A percentile compares a stretch with the other conserved stretches of the same genome.
Evolutionary conservation across 1,284 basidiomycete genomes (phyloP).

Genomic region (Moniliophthora roreri): DNA sequence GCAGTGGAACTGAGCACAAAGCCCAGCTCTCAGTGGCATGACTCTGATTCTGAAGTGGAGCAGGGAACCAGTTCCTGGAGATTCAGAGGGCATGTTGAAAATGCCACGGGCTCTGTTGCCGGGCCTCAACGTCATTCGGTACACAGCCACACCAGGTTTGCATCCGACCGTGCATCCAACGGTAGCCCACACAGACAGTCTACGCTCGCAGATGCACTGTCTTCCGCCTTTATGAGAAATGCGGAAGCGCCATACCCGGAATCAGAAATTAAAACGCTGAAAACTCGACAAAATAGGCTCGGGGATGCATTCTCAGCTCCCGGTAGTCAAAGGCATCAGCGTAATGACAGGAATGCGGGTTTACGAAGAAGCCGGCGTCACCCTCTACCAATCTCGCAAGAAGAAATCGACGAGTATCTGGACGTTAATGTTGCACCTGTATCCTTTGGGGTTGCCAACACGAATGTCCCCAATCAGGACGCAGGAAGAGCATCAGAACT

Average conservation of each 20-base stretch:
- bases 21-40: too few relatives aligned
- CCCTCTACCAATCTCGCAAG: background rate
- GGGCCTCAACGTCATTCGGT: too few relatives aligned
- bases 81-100: too few relatives aligned
- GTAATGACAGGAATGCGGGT: background rate
- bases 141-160: too few relatives aligned
- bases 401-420: background rate
- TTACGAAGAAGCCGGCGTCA: too few relatives aligned
- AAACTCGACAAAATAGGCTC: background rate
- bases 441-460: background rate
- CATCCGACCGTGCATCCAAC: too few relatives aligned
- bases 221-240: background rate
- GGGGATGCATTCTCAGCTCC: too few relatives aligned
- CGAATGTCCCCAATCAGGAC: background rate
- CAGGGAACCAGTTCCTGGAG: too few relatives aligned
- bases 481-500: too few relatives aligned
- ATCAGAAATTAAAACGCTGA: background rate
- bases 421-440: background rate
- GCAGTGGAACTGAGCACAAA: too few relatives aligned
- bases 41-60: too few relatives aligned
- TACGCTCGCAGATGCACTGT: constrained; percentile 1
- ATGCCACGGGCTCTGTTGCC: too few relatives aligned
- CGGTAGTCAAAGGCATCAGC: background rate
- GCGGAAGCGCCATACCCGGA: background rate
- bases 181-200: background rate